Evolutionary conservation across 176 grass and related monocot genomes (phyloP).

Genomic region (Otatea glauca): DNA sequence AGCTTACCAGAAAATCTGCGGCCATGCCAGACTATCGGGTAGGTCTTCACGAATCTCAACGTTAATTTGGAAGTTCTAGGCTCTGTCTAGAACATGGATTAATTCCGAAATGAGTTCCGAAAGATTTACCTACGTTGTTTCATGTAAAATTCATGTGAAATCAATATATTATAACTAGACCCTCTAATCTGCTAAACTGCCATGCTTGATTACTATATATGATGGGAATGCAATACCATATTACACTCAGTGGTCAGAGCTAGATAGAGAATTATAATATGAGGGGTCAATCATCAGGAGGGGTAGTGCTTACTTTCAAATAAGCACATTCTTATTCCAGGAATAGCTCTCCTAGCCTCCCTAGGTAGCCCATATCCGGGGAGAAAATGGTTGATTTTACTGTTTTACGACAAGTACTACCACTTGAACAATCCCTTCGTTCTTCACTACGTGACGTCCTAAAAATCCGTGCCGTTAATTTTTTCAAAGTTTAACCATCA

Average conservation of each 20-base stretch:
- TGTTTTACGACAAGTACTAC: constrained; percentile 22
- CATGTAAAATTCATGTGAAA: too few relatives aligned
- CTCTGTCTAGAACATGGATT: too few relatives aligned
- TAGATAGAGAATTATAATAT: not conserved
- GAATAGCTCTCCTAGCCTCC: constrained; percentile 12
- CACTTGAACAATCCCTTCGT: not conserved
- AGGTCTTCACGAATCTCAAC: too few relatives aligned
- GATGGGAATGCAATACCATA: not conserved
- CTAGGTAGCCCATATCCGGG: constrained; percentile 41
- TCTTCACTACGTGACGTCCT: too few relatives aligned
- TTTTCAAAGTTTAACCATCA: too few relatives aligned
- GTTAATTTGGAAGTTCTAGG: too few relatives aligned
- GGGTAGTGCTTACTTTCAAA: constrained; percentile 8
- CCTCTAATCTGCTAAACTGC: not conserved
- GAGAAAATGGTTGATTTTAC: not conserved
- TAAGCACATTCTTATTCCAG: constrained; percentile 38
- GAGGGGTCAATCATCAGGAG: constrained; percentile 1
- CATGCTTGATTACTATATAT: not conserved
- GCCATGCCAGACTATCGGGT: too few relatives aligned
- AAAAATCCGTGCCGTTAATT: too few relatives aligned
- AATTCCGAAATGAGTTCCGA: too few relatives aligned
- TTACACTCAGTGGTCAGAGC: not conserved
- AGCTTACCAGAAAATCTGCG: too few relatives aligned
- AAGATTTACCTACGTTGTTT: too few relatives aligned
- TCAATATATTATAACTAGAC: not conserved